Evolutionary conservation across 2,329 filamentous ascomycete genomes (phyloP).

Genomic region (Aspergillus awamori): DNA sequence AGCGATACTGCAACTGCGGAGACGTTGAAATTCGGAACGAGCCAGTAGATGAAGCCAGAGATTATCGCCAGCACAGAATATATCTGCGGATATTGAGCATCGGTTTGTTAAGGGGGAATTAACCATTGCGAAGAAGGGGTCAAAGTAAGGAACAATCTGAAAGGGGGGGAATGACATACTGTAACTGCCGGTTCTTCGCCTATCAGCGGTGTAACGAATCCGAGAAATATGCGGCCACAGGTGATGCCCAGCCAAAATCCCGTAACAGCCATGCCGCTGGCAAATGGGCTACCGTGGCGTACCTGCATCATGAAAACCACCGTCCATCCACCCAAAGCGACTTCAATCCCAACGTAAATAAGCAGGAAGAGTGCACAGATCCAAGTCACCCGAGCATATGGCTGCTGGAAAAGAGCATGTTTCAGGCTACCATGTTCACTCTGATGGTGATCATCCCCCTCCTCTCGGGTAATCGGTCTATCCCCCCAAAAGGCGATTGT

Average conservation of each 20-base stretch:
- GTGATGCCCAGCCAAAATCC: conserved; percentile 86
- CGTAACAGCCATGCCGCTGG: conserved; percentile 73
- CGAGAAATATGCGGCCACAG: conserved; percentile 69
- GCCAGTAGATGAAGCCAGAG: conserved; percentile 76
- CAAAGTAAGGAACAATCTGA: no score
- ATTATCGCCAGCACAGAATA: conserved; percentile 68
- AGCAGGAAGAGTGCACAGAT: conserved; percentile 66
- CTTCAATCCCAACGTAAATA: conserved; percentile 75
- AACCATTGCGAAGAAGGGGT: no score
- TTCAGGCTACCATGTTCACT: conserved; percentile 7
- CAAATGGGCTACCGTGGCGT: conserved; percentile 68
- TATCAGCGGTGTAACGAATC: conserved; percentile 69
- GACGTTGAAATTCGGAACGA: conserved; percentile 74
- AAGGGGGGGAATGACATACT: conserved; percentile 20
- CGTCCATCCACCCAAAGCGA: conserved; percentile 75
- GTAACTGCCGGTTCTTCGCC: conserved; percentile 70
- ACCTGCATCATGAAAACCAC: conserved; percentile 85
- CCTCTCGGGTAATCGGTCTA: neutral
- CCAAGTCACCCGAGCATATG: conserved; percentile 20
- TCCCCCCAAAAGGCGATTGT: conserved; percentile 20
- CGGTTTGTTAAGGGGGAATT: no score
- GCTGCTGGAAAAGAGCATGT: conserved; percentile 14
- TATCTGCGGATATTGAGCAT: conserved; percentile 18
- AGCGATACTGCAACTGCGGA: conserved; percentile 71
- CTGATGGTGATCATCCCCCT: neutral